Conservation (phyloP, 495 filamentous ascomycete species). For the Corynascus novoguineensis region DNA sequence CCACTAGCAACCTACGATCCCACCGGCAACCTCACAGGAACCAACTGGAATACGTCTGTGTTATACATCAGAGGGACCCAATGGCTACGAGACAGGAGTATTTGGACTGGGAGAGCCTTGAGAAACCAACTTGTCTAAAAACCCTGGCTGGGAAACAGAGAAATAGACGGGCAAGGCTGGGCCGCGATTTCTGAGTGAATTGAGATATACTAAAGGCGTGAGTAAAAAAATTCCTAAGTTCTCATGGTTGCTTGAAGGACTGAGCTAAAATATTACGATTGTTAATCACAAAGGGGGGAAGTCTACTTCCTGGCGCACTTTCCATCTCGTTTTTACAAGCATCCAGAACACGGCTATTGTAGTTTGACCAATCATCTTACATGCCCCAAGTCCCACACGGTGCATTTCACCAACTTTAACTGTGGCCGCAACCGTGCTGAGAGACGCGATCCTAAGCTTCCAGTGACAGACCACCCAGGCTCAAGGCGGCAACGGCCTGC, state of each 20-base stretch:
- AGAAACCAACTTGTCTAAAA: background rate
- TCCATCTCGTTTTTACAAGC: too few species aligned
- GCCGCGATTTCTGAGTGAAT: too few species aligned
- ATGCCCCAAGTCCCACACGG: background rate
- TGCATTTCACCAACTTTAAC: background rate
- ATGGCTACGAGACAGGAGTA: background rate
- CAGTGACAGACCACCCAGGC: background rate
- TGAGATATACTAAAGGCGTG: too few species aligned
- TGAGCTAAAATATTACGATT: too few species aligned
- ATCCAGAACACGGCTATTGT: too few species aligned
- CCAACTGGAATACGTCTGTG: background rate
- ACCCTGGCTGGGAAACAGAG: background rate
- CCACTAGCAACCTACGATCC: background rate
- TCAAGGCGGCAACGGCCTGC: background rate
- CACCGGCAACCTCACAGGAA: background rate
- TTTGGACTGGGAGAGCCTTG: slow-evolving; percentile 1
- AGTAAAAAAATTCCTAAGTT: too few species aligned
- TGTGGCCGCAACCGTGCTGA: background rate
- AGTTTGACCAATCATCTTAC: background rate
- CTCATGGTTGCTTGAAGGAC: too few species aligned
- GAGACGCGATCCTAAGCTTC: background rate
- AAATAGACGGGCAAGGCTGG: too few species aligned
- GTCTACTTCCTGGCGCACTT: too few species aligned
- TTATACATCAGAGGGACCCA: background rate
- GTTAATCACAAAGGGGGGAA: too few species aligned